These are phyloP conservation scores for Theobroma cacao DNA, from an alignment of 345 rosid species.

Conservation along the genomic window DNA sequence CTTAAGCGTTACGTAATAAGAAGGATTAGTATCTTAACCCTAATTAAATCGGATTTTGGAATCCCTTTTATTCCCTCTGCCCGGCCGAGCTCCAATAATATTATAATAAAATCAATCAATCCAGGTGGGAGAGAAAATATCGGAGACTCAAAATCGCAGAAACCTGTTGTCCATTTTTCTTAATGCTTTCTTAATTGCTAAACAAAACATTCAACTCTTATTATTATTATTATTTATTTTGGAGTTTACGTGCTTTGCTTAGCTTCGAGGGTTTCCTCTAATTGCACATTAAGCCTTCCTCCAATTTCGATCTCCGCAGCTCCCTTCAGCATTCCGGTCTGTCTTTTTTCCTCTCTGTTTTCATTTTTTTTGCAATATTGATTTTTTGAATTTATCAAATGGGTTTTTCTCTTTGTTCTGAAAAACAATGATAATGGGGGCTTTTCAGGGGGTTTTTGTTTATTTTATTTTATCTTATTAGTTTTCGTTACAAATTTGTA, in stretches of 20 bases:
- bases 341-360: not conserved
- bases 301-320: not conserved
- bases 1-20: not conserved
- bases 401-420: not conserved
- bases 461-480: not conserved
- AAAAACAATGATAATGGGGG: not conserved
- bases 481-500: not conserved
- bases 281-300: not conserved
- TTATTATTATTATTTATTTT: not conserved
- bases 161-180: not conserved
- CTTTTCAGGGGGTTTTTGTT: not conserved
- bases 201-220: not conserved
- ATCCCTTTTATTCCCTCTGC: not conserved
- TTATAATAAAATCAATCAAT: not conserved
- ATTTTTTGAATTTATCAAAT: not conserved
- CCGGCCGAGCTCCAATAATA: not conserved
- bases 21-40: not conserved
- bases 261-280: slow-evolving; percentile 6
- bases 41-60: not conserved
- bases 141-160: not conserved
- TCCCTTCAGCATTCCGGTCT: slow-evolving; percentile 3
- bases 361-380: not conserved
- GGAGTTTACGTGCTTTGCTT: slow-evolving; percentile 2
- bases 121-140: not conserved
- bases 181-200: not conserved